Percentiles rank a stretch among this genome's conserved stretches.
phyloP scores from a whole-genome alignment of 2,329 filamentous ascomycete species.

The Hysterium pulicare region DNA sequence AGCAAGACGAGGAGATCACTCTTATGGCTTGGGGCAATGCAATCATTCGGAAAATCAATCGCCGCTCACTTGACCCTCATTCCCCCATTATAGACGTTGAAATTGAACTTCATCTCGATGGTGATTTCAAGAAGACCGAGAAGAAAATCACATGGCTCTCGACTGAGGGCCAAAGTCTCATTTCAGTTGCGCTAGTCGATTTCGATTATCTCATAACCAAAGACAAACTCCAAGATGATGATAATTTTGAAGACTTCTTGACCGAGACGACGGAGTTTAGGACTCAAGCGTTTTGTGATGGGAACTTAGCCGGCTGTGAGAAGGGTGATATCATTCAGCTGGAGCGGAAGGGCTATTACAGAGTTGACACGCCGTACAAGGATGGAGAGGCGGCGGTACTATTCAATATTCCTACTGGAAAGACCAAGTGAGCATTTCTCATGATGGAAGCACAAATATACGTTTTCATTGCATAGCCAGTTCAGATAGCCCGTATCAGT shows the following conservation, averaged over 20 bases:
- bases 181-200: conserved; percentile 83
- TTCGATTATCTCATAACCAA: conserved; percentile 96
- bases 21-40: conserved; percentile 97
- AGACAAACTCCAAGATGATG: conserved; percentile 83
- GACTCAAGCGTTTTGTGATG: conserved; percentile 74
- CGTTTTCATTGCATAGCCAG: too few species aligned
- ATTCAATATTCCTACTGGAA: conserved; percentile 69
- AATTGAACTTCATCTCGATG: conserved; percentile 83
- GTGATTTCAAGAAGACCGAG: conserved; percentile 90
- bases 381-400: conserved; percentile 61
- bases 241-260: conserved; percentile 78
- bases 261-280: conserved; percentile 72
- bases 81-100: conserved; percentile 64
- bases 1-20: conserved; percentile 84
- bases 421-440: too few species aligned
- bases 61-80: conserved; percentile 49
- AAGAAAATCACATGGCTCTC: conserved; percentile 97
- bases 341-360: conserved; percentile 87
- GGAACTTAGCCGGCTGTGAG: conserved; percentile 73
- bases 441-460: too few species aligned
- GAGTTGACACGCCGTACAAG: conserved; percentile 66
- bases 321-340: conserved; percentile 92
- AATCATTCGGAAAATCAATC: conserved; percentile 67
- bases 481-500: too few species aligned
- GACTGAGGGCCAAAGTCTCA: conserved; percentile 69